Percentiles rank a stretch among this genome's conserved stretches.
Conservation (phyloP, 192 early-diverging fungal genomes). For the Podila epicladia region DNA sequence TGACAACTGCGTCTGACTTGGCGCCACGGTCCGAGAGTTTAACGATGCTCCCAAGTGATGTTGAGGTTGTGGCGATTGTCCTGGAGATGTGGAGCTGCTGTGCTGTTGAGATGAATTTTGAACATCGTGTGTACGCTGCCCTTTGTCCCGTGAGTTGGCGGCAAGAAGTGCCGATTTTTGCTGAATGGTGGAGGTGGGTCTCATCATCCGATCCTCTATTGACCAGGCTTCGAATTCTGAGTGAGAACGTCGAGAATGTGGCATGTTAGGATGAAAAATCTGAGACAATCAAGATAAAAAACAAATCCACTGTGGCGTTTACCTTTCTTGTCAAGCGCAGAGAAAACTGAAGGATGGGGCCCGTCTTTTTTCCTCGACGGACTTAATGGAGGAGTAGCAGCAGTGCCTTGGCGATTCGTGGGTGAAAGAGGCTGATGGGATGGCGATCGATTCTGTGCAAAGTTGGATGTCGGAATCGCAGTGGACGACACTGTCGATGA, state of each 20-base stretch:
- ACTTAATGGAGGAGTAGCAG: conserved; percentile 42
- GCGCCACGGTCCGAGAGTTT: not conserved
- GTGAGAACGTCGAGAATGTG: not conserved
- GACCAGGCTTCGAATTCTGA: conserved; percentile 48
- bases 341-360: conserved; percentile 9
- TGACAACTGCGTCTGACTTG: not conserved
- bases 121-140: not conserved
- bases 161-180: conserved; percentile 31
- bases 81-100: not conserved
- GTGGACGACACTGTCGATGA: conserved; percentile 11
- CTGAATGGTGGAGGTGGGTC: conserved; percentile 11
- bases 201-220: conserved; percentile 28
- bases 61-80: not conserved
- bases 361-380: conserved; percentile 43
- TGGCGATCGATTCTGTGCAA: not conserved
- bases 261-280: not conserved
- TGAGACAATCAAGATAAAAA: not conserved
- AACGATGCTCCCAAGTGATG: not conserved
- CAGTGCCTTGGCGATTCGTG: conserved; percentile 3
- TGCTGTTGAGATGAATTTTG: not conserved
- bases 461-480: conserved; percentile 1
- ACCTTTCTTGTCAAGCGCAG: conserved; percentile 35
- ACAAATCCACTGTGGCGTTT: not conserved
- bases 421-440: conserved; percentile 27
- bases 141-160: not conserved